Percentiles rank a stretch among this genome's conserved stretches.
Conservation (phyloP, 2,329 filamentous ascomycete species). For the Sporothrix pallida region DNA sequence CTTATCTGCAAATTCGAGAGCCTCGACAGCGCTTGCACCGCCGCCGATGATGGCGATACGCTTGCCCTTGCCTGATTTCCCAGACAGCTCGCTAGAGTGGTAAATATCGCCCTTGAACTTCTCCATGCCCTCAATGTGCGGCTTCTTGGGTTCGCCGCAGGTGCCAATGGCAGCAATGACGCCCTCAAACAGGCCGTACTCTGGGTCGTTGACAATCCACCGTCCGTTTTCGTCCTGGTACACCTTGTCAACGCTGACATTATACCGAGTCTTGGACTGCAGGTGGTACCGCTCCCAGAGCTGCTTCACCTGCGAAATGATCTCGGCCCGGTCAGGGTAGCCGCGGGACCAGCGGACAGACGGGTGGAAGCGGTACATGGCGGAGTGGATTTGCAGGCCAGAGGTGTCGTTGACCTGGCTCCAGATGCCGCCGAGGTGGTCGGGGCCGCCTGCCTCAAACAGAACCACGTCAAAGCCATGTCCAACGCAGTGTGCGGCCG, state of each 20-base stretch:
- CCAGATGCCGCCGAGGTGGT: conserved; percentile 80
- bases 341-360: conserved; percentile 74
- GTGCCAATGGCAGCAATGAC: conserved; percentile 80
- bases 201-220: conserved; percentile 78
- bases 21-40: conserved; percentile 81
- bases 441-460: conserved; percentile 72
- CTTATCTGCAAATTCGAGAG: conserved; percentile 76
- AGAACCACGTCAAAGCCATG: conserved; percentile 83
- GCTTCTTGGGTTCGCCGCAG: conserved; percentile 76
- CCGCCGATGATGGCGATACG: conserved; percentile 78
- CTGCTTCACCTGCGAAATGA: conserved; percentile 71
- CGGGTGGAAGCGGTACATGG: conserved; percentile 90
- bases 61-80: conserved; percentile 73
- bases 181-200: conserved; percentile 76
- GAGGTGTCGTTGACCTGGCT: conserved; percentile 56
- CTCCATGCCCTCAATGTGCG: conserved; percentile 71
- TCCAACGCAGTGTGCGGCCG: conserved; percentile 81
- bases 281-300: conserved; percentile 79
- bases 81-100: conserved; percentile 77
- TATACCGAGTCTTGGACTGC: conserved; percentile 72
- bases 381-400: conserved; percentile 66
- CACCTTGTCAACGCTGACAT: conserved; percentile 70
- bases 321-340: conserved; percentile 79
- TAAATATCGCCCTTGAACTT: conserved; percentile 73
- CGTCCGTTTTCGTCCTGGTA: conserved; percentile 55